These are phyloP conservation scores for Rhodotorula sphaerocarpa DNA, from an alignment of 768 basidiomycete species.

Conservation along the genomic window DNA sequence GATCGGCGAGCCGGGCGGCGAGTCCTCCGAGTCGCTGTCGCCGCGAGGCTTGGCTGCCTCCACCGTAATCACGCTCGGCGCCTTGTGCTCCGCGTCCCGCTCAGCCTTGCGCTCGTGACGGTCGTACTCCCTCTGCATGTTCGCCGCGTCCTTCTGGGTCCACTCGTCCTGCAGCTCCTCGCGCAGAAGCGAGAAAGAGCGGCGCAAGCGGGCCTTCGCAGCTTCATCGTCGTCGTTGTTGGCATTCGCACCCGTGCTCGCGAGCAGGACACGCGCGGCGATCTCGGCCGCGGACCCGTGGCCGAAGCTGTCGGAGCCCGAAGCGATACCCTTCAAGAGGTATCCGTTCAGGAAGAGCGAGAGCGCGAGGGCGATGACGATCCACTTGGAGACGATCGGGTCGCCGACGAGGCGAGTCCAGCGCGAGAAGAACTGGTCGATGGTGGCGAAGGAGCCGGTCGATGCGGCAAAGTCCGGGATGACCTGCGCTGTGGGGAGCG, in stretches of 20 bases:
- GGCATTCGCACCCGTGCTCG: slow-evolving; percentile 32
- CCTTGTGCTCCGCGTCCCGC: slow-evolving; percentile 23
- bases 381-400: slow-evolving; percentile 88
- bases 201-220: slow-evolving; percentile 19
- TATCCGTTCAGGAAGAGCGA: slow-evolving; percentile 87
- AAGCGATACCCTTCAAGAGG: slow-evolving; percentile 61
- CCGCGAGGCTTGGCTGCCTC: slow-evolving; percentile 19
- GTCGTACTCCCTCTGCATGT: slow-evolving; percentile 33
- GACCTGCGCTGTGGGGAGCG: background rate
- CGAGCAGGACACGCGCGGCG: slow-evolving; percentile 44
- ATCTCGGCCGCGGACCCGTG: slow-evolving; percentile 46
- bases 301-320: slow-evolving; percentile 43
- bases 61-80: slow-evolving; percentile 32
- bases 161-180: slow-evolving; percentile 37
- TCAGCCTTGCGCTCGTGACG: slow-evolving; percentile 25
- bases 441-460: slow-evolving; percentile 34
- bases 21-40: slow-evolving; percentile 31
- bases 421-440: slow-evolving; percentile 78
- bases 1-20: slow-evolving; percentile 36
- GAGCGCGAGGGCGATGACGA: slow-evolving; percentile 74
- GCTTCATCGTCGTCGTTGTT: slow-evolving; percentile 25
- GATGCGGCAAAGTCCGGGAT: slow-evolving; percentile 35
- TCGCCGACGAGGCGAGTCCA: slow-evolving; percentile 91
- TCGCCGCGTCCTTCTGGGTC: slow-evolving; percentile 36
- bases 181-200: slow-evolving; percentile 24